Conservation (phyloP, 352 stramenopile genomes). For the Blastocystis sp. region DNA sequence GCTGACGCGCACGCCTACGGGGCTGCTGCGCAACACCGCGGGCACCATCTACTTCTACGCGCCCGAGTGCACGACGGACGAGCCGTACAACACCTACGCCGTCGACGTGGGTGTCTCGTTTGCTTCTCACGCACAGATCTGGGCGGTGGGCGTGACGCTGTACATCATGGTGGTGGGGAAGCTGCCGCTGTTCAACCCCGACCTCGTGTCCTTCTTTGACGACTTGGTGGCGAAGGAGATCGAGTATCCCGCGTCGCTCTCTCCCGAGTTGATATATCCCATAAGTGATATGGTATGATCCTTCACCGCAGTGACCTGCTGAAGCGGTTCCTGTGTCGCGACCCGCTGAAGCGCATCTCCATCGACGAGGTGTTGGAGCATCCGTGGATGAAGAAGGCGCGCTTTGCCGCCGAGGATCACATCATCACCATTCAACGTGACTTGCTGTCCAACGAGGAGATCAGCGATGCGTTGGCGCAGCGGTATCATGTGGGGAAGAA, state of each 20-base stretch:
- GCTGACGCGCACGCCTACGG: conserved; percentile 78
- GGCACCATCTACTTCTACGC: conserved; percentile 71
- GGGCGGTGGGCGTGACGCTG: conserved; percentile 82
- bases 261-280: conserved; percentile 64
- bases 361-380: conserved; percentile 75
- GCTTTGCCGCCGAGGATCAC: not conserved
- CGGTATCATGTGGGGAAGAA: not conserved
- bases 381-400: conserved; percentile 42
- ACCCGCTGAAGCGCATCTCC: conserved; percentile 78
- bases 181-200: conserved; percentile 60
- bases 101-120: conserved; percentile 78
- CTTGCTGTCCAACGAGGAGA: not conserved
- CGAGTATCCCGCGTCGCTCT: conserved; percentile 21
- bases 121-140: conserved; percentile 75
- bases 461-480: not conserved
- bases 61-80: conserved; percentile 81
- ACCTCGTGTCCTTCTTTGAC: conserved; percentile 50
- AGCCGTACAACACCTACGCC: conserved; percentile 81
- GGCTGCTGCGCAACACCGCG: conserved; percentile 50
- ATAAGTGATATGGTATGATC: conserved; percentile 76
- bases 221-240: conserved; percentile 45
- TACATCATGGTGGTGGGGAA: conserved; percentile 81
- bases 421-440: not conserved
- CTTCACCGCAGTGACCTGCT: conserved; percentile 82
- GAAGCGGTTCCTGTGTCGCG: conserved; percentile 82